Evolutionary conservation across 2,329 filamentous ascomycete genomes (phyloP).

Genomic region (Botrytis hyacinthi): DNA sequence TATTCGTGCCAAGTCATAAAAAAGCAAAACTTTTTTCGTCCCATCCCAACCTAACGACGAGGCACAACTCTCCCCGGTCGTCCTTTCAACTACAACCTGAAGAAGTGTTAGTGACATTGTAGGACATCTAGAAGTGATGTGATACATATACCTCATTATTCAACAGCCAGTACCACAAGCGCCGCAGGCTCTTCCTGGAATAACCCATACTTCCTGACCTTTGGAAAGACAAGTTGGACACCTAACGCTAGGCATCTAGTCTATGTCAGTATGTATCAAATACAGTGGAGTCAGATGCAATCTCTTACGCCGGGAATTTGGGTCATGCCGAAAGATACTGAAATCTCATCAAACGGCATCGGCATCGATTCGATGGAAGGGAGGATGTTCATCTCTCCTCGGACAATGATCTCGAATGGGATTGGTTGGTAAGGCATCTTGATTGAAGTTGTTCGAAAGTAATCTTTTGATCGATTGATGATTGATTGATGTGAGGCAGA

Average conservation of each 20-base stretch:
- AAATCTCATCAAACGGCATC: neutral
- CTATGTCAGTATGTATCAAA: constrained; percentile 22
- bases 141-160: neutral
- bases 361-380: neutral
- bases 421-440: constrained; percentile 13
- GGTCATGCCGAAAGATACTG: constrained; percentile 15
- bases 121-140: neutral
- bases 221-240: constrained; percentile 51
- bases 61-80: neutral
- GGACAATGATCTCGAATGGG: neutral
- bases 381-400: constrained; percentile 14
- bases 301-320: constrained; percentile 2
- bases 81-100: neutral
- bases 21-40: neutral
- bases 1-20: constrained; percentile 7
- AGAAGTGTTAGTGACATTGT: neutral
- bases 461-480: neutral
- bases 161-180: constrained; percentile 12
- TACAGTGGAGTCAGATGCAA: neutral
- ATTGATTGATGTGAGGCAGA: neutral
- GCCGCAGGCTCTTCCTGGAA: constrained; percentile 49
- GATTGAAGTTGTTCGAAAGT: neutral
- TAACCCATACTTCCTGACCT: constrained; percentile 56
- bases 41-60: neutral
- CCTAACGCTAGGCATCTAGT: constrained; percentile 49